Evolutionary conservation across 2,329 filamentous ascomycete genomes (phyloP).

Genomic region (Fusarium neocosmosporiellum): DNA sequence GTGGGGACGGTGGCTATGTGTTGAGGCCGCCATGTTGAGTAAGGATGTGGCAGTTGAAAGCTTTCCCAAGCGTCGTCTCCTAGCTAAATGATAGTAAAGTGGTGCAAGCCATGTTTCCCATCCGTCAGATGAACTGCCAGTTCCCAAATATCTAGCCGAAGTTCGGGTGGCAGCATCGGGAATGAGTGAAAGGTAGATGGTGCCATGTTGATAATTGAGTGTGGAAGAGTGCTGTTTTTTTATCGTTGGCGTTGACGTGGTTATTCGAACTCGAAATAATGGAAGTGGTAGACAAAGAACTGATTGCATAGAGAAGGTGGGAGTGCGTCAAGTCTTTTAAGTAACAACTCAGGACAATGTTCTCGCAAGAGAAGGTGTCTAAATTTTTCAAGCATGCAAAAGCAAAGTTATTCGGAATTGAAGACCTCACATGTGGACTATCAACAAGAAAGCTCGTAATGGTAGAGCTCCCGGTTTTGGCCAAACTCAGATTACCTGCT

Average conservation of each 20-base stretch:
- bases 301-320: background rate
- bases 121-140: background rate
- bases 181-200: background rate
- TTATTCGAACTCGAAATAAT: background rate
- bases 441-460: too few relatives aligned
- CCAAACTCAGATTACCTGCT: too few relatives aligned
- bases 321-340: background rate
- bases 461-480: too few relatives aligned
- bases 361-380: background rate
- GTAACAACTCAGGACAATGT: background rate
- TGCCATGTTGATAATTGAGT: background rate
- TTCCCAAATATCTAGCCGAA: background rate
- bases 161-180: background rate
- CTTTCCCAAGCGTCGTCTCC: background rate
- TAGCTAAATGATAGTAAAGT: background rate
- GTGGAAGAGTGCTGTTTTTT: background rate
- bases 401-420: background rate
- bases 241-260: background rate
- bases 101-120: background rate
- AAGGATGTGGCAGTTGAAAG: background rate
- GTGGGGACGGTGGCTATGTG: background rate
- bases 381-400: background rate
- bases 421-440: background rate
- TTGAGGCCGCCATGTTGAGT: background rate
- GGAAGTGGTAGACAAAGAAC: background rate